phyloP scores from a whole-genome alignment of 2,329 filamentous ascomycete species.

The Botrytis pseudocinerea region DNA sequence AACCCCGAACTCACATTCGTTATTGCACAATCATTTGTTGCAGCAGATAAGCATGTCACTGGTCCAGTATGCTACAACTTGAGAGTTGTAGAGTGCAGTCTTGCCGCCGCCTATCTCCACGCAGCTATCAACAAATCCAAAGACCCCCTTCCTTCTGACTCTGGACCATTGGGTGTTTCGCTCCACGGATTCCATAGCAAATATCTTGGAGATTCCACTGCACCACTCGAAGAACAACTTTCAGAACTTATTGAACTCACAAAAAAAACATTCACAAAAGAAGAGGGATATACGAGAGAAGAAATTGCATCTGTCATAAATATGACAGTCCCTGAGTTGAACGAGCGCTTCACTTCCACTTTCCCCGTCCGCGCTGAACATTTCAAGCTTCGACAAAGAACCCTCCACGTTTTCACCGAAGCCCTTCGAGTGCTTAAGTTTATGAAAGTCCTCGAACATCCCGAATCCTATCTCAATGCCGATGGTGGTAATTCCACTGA shows the following conservation, averaged over 20 bases:
- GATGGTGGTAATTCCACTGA: slow-evolving; percentile 48
- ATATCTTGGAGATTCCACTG: slow-evolving; percentile 57
- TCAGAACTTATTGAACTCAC: slow-evolving; percentile 69
- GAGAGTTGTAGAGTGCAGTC: slow-evolving; percentile 89
- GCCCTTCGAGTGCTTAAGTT: slow-evolving; percentile 84
- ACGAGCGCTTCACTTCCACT: slow-evolving; percentile 77
- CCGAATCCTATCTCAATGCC: slow-evolving; percentile 41
- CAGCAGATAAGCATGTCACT: slow-evolving; percentile 91
- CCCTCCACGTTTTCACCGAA: slow-evolving; percentile 88
- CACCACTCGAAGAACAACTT: slow-evolving; percentile 63
- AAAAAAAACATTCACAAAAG: slow-evolving; percentile 69
- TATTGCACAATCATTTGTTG: slow-evolving; percentile 91
- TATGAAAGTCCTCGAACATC: slow-evolving; percentile 69
- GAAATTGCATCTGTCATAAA: slow-evolving; percentile 75
- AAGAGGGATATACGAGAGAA: slow-evolving; percentile 83
- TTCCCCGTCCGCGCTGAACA: slow-evolving; percentile 86
- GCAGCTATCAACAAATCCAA: slow-evolving; percentile 57
- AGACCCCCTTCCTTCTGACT: slow-evolving; percentile 70
- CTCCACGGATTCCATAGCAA: slow-evolving; percentile 84
- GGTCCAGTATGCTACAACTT: slow-evolving; percentile 95
- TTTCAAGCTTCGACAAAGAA: slow-evolving; percentile 86
- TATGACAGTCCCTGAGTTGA: slow-evolving; percentile 68
- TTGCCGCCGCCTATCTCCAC: slow-evolving; percentile 73
- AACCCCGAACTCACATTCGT: slow-evolving; percentile 85
- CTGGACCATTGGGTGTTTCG: slow-evolving; percentile 78